phyloP scores from a whole-genome alignment of 257 asterid genomes.

The Misopates orontium region DNA sequence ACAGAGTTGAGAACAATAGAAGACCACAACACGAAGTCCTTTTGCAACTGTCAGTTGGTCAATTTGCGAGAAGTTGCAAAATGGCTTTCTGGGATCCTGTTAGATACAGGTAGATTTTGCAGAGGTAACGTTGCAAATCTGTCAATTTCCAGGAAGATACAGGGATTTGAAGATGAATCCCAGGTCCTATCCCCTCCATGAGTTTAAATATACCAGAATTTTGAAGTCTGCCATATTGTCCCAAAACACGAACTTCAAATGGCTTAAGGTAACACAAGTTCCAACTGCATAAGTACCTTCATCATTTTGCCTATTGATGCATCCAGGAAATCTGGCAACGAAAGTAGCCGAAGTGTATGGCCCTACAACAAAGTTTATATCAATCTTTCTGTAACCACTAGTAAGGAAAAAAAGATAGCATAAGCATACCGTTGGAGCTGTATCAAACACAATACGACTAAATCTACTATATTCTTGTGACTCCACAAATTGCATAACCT shows the following conservation, averaged over 20 bases:
- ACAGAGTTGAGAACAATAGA: no score
- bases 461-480: constrained; percentile 52
- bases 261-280: background rate
- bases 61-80: no score
- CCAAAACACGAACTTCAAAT: constrained; percentile 10
- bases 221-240: background rate
- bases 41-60: no score
- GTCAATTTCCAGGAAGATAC: no score
- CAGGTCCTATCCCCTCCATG: constrained; percentile 1
- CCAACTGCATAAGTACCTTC: constrained; percentile 40
- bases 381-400: constrained; percentile 15
- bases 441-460: constrained; percentile 68
- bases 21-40: no score
- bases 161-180: background rate
- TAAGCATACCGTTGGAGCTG: constrained; percentile 73
- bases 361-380: constrained; percentile 45
- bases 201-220: background rate
- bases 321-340: constrained; percentile 75
- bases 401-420: constrained; percentile 20
- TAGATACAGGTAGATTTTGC: no score
- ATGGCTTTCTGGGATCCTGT: no score
- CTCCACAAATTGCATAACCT: constrained; percentile 74
- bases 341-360: constrained; percentile 68
- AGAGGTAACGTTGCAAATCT: no score
- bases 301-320: constrained; percentile 68